Percentiles rank a stretch among this genome's conserved stretches.
phyloP scores from a whole-genome alignment of 176 grass and related monocot species.

The Aegilops umbellulata region DNA sequence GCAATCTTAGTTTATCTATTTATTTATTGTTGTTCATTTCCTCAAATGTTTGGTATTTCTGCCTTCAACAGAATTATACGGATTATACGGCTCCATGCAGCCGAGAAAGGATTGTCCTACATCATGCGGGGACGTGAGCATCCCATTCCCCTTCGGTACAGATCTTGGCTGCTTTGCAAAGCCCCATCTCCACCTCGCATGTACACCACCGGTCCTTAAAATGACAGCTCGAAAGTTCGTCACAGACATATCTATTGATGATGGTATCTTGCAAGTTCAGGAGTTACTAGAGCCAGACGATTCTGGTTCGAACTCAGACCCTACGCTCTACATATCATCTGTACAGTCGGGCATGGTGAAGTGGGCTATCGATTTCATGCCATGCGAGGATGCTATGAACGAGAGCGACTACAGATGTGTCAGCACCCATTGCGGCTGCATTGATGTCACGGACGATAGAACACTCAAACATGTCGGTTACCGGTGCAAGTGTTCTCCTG shows the following conservation, averaged over 20 bases:
- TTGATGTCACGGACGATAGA: no score
- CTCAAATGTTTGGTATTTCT: background rate
- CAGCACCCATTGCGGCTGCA: no score
- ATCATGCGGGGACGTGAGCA: background rate
- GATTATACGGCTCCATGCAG: background rate
- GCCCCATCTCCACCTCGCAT: background rate
- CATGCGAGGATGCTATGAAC: no score
- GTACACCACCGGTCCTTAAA: background rate
- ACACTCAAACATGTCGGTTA: no score
- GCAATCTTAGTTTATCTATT: background rate
- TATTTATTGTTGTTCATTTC: background rate
- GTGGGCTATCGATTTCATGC: background rate
- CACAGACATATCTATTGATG: background rate
- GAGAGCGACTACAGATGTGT: no score
- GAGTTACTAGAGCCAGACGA: background rate
- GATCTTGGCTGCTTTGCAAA: background rate
- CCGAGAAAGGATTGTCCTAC: background rate
- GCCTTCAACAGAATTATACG: background rate
- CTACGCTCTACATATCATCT: background rate
- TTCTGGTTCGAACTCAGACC: background rate
- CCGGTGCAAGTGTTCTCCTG: no score
- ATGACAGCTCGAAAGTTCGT: background rate
- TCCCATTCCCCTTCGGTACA: constrained; percentile 15
- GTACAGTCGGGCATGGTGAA: background rate
- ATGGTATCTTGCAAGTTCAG: background rate